phyloP scores from a whole-genome alignment of 1,284 basidiomycete genomes.

The Irpex sp. region DNA sequence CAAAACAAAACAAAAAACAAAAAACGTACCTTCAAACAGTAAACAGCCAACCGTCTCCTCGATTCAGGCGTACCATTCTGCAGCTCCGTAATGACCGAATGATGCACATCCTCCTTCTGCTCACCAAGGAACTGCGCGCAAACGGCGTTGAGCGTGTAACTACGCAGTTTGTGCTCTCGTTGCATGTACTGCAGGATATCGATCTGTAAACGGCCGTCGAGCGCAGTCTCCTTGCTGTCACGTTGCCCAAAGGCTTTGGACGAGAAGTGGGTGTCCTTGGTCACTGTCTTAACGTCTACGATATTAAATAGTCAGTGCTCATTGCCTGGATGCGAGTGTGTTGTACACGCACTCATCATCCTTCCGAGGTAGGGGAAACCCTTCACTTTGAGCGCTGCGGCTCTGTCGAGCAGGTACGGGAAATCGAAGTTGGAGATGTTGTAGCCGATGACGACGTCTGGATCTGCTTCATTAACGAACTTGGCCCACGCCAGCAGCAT shows the following conservation, averaged over 20 bases:
- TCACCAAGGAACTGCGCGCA: constrained; percentile 94
- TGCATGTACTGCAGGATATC: constrained; percentile 96
- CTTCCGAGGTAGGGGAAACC: constrained; percentile 79
- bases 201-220: constrained; percentile 89
- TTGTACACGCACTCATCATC: constrained; percentile 68
- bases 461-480: constrained; percentile 84
- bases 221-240: constrained; percentile 86
- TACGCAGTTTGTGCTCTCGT: constrained; percentile 90
- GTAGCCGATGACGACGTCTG: constrained; percentile 92
- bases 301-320: neutral
- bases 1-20: too few relatives aligned
- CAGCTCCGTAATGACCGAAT: constrained; percentile 93
- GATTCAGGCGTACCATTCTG: constrained; percentile 94
- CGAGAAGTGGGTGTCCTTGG: constrained; percentile 91
- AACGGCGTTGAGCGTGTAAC: constrained; percentile 93
- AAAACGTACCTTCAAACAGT: constrained; percentile 81
- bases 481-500: constrained; percentile 79
- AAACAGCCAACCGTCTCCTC: constrained; percentile 84
- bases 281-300: constrained; percentile 67
- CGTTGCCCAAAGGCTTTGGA: constrained; percentile 94
- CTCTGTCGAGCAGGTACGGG: constrained; percentile 88
- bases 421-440: constrained; percentile 91
- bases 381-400: constrained; percentile 68
- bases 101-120: constrained; percentile 96
- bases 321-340: too few relatives aligned